phyloP scores from a whole-genome alignment of 495 filamentous ascomycete genomes.

The Penicillium riverlandense region DNA sequence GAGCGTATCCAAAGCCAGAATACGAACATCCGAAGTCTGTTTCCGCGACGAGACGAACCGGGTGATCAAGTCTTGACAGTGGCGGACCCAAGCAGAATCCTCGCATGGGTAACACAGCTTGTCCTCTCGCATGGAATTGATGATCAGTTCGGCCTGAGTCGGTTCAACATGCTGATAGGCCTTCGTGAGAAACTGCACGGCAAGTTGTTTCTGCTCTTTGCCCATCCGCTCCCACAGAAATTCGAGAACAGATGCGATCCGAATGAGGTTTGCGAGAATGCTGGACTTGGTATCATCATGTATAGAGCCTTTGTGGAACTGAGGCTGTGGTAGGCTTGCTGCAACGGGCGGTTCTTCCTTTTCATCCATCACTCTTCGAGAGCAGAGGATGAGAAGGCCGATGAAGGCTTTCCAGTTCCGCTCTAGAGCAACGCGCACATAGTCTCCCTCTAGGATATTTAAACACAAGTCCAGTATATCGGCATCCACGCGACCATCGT shows the following conservation, averaged over 20 bases:
- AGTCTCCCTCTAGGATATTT: constrained; percentile 35
- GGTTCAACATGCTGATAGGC: constrained; percentile 33
- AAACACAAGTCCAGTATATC: constrained; percentile 47
- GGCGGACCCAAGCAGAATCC: constrained; percentile 56
- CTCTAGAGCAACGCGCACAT: constrained; percentile 24
- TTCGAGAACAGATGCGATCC: constrained; percentile 32
- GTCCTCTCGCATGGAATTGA: constrained; percentile 29
- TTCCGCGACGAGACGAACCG: constrained; percentile 58
- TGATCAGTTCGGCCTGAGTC: constrained; percentile 36
- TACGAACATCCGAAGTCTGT: constrained; percentile 59
- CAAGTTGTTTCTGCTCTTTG: constrained; percentile 28
- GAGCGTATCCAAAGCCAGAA: constrained; percentile 59
- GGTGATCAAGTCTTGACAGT: constrained; percentile 53
- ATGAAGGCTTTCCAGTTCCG: constrained; percentile 26
- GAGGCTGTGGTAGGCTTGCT: constrained; percentile 14
- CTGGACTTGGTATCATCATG: constrained; percentile 31
- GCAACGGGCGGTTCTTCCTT: constrained; percentile 11
- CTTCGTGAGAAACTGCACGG: constrained; percentile 31
- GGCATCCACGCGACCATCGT: constrained; percentile 46
- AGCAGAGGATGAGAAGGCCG: constrained; percentile 57
- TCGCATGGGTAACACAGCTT: constrained; percentile 61
- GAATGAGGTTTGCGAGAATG: constrained; percentile 32
- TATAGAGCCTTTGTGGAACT: constrained; percentile 9
- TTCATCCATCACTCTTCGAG: constrained; percentile 44
- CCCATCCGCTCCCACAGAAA: constrained; percentile 35